phyloP scores from a whole-genome alignment of 1,284 basidiomycete species.

The Cutaneotrichosporon curvatum region DNA sequence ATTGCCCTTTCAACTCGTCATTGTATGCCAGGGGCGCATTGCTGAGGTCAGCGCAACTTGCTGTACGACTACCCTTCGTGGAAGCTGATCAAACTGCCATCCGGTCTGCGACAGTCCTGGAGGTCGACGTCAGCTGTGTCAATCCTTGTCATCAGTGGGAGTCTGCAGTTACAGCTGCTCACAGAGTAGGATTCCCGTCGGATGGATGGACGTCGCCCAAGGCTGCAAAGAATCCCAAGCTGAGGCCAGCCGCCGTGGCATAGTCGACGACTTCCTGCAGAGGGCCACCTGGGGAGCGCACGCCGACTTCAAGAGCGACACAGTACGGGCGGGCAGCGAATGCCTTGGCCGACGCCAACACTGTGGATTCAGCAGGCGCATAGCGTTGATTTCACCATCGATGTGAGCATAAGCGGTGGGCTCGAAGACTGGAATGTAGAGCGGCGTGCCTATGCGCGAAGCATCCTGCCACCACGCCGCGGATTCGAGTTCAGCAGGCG shows the following conservation, averaged over 20 bases:
- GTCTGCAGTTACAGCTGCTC: not conserved
- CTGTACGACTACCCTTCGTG: too few relatives aligned
- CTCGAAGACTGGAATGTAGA: conserved; percentile 4
- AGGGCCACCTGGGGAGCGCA: not conserved
- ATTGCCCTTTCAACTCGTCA: too few relatives aligned
- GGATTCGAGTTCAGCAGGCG: not conserved
- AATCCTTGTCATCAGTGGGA: not conserved
- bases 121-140: not conserved
- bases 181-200: not conserved
- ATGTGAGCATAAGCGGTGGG: not conserved
- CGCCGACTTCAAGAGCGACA: not conserved
- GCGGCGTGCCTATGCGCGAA: not conserved
- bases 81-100: too few relatives aligned
- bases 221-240: not conserved
- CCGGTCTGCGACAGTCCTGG: not conserved
- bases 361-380: not conserved
- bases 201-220: not conserved
- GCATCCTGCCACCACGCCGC: not conserved
- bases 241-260: not conserved
- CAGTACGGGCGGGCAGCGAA: not conserved
- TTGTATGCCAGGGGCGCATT: too few relatives aligned
- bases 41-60: too few relatives aligned
- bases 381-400: too few relatives aligned
- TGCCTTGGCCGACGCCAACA: not conserved
- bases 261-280: conserved; percentile 1